A percentile compares a stretch with the other conserved stretches of the same genome.
These are phyloP conservation scores for Microbotryum silenes-acaulis DNA, from an alignment of 1,284 basidiomycete genomes.

Conservation along the genomic window DNA sequence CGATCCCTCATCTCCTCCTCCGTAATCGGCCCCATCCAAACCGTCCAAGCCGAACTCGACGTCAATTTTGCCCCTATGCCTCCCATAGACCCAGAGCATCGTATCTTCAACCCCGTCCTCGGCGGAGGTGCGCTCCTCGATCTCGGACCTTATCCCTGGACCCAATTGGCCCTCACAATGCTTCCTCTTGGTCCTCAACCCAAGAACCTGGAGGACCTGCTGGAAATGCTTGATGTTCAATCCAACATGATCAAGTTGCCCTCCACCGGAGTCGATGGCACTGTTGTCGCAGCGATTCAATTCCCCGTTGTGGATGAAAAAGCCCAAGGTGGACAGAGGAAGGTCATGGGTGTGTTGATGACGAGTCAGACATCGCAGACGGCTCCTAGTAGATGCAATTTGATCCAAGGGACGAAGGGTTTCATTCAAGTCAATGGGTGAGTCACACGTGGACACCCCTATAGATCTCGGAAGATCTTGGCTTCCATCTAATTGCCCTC, in stretches of 20 bases:
- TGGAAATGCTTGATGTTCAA: neutral
- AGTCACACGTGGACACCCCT: no score
- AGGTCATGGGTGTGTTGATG: neutral
- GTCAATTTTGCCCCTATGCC: conserved; percentile 25
- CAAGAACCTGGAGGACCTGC: neutral
- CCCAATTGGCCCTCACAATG: conserved; percentile 38
- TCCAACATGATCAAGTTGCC: conserved; percentile 17
- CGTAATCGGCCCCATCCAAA: conserved; percentile 40
- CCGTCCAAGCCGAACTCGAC: conserved; percentile 39
- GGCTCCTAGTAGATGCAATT: no score
- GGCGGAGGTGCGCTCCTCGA: conserved; percentile 47
- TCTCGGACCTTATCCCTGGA: conserved; percentile 41
- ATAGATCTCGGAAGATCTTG: no score
- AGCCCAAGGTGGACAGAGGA: neutral
- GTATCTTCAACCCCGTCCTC: conserved; percentile 42
- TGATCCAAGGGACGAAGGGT: no score
- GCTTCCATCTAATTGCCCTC: neutral
- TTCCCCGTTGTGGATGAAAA: conserved; percentile 10
- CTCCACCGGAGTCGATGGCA: conserved; percentile 21
- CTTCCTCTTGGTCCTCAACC: conserved; percentile 8
- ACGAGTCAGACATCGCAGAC: neutral
- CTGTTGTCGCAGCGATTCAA: conserved; percentile 12
- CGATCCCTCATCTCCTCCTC: conserved; percentile 39
- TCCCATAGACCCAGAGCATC: conserved; percentile 36
- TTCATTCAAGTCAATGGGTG: no score